phyloP scores from a whole-genome alignment of 192 early-diverging fungal species.

The Umbelopsis isabellina region DNA sequence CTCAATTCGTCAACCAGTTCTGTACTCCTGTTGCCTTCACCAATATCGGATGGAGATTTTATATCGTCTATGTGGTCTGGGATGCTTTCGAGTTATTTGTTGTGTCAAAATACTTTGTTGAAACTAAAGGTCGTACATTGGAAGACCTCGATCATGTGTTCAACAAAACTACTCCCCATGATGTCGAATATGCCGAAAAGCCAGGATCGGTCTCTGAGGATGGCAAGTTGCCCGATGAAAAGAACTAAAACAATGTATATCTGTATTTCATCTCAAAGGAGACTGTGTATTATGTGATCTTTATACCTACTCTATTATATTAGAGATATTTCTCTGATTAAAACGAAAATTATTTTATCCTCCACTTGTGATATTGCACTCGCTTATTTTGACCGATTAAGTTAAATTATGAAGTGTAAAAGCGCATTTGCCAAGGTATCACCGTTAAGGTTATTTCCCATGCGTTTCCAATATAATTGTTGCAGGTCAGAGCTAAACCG shows the following conservation, averaged over 20 bases:
- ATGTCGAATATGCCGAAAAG: conserved; percentile 4
- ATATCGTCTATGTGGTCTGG: conserved; percentile 27
- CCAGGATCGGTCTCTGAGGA: neutral
- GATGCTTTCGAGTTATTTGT: conserved; percentile 24
- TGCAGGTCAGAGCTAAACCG: too few species aligned
- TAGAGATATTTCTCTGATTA: too few species aligned
- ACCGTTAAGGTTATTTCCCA: too few species aligned
- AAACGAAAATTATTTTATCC: too few species aligned
- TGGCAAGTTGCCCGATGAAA: neutral
- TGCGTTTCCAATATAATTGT: too few species aligned
- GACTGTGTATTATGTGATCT: neutral
- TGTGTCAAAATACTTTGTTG: conserved; percentile 42
- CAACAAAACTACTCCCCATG: conserved; percentile 23
- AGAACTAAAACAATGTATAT: neutral
- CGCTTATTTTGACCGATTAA: too few species aligned
- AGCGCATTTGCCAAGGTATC: too few species aligned
- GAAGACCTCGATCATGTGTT: conserved; percentile 86
- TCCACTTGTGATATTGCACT: too few species aligned
- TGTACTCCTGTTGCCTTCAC: conserved; percentile 25
- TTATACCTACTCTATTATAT: too few species aligned
- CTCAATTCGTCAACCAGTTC: conserved; percentile 33
- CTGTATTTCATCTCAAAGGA: too few species aligned
- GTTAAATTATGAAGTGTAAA: too few species aligned
- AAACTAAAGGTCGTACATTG: conserved; percentile 78
- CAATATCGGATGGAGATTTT: conserved; percentile 33